Percentiles rank a stretch among this genome's conserved stretches.
Evolutionary conservation across 2,329 filamentous ascomycete genomes (phyloP).

Genomic region (Pseudogymnoascus sp.): DNA sequence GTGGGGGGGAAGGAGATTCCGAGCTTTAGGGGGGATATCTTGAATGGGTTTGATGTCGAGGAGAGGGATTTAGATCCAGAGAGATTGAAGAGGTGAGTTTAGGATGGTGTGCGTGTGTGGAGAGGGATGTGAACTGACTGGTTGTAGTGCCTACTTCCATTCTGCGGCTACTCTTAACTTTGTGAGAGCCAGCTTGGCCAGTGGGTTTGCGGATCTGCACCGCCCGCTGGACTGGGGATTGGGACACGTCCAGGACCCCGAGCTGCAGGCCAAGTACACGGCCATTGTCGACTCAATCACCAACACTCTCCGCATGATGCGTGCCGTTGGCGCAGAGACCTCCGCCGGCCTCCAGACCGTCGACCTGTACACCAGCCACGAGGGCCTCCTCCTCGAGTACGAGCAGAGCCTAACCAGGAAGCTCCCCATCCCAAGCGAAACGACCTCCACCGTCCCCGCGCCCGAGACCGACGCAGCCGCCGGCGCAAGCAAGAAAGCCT

Average conservation of each 20-base stretch:
- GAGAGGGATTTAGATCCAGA: constrained; percentile 73
- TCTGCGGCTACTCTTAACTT: constrained; percentile 94
- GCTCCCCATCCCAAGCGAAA: constrained; percentile 54
- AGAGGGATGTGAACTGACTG: constrained; percentile 8
- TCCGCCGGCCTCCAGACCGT: constrained; percentile 80
- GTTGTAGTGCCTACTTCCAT: constrained; percentile 75
- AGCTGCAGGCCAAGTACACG: constrained; percentile 78
- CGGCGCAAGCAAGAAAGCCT: constrained; percentile 44
- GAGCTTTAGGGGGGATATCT: constrained; percentile 89
- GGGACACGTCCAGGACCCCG: constrained; percentile 78
- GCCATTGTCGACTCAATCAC: constrained; percentile 77
- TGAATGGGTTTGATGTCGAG: constrained; percentile 78
- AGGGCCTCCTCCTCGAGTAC: constrained; percentile 89
- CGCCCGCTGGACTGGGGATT: constrained; percentile 91
- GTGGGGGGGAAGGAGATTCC: constrained; percentile 73
- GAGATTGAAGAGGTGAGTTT: constrained; percentile 60
- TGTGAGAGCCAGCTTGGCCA: constrained; percentile 71
- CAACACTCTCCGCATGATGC: constrained; percentile 89
- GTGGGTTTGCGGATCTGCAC: constrained; percentile 88
- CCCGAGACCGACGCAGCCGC: constrained; percentile 19
- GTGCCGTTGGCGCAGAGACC: constrained; percentile 82
- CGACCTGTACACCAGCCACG: constrained; percentile 91
- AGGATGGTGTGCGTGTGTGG: neutral
- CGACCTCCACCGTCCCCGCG: constrained; percentile 19
- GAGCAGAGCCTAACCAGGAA: constrained; percentile 78